Conservation (phyloP, 73 alveolate genomes). For the Paramecium pentaurelia region DNA sequence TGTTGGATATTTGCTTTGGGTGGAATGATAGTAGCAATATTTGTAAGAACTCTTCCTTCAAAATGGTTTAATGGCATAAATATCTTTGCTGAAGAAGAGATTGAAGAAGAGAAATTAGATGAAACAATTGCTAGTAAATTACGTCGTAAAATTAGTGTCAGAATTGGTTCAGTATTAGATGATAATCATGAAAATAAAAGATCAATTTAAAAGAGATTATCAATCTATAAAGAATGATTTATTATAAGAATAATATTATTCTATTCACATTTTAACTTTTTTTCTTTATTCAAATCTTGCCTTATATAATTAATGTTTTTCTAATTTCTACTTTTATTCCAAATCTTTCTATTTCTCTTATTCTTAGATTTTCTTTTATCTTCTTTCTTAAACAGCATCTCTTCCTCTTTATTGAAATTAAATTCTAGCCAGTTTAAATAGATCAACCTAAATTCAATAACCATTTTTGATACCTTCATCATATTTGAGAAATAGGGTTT, state of each 20-base stretch:
- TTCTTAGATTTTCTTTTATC: neutral
- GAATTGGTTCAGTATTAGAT: neutral
- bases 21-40: neutral
- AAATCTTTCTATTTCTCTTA: neutral
- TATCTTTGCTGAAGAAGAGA: neutral
- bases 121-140: neutral
- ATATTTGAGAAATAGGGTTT: conserved; percentile 31
- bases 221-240: neutral
- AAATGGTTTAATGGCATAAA: conserved; percentile 37
- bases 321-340: neutral
- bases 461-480: neutral
- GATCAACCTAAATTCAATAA: neutral
- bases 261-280: conserved; percentile 19
- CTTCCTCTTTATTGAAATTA: conserved; percentile 26
- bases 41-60: conserved; percentile 31
- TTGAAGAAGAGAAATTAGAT: neutral
- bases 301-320: neutral
- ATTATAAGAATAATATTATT: neutral
- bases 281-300: conserved; percentile 26
- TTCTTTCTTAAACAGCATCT: neutral
- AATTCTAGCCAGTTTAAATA: conserved; percentile 9
- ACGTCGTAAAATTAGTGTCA: neutral
- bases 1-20: conserved; percentile 41
- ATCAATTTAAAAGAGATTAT: neutral
- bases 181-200: neutral